phyloP scores from a whole-genome alignment of 148 eudicot species.

The Camellia sinensis region DNA sequence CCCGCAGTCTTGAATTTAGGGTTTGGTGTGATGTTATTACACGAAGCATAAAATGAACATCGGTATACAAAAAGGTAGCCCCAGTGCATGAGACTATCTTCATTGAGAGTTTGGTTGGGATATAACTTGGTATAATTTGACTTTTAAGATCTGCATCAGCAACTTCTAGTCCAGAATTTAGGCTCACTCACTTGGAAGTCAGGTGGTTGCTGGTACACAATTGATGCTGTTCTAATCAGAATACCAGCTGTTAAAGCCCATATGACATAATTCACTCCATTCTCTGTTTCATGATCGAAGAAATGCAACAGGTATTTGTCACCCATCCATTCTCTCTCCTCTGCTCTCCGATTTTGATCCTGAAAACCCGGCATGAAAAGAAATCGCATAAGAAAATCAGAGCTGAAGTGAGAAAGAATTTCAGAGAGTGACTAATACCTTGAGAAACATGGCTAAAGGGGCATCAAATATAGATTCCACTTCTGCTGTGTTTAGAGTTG shows the following conservation, averaged over 20 bases:
- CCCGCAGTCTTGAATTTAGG: background rate
- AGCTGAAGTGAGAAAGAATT: background rate
- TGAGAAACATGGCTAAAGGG: conserved; percentile 64
- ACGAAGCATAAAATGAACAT: background rate
- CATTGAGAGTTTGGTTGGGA: background rate
- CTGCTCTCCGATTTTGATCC: conserved; percentile 70
- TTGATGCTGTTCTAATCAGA: conserved; percentile 63
- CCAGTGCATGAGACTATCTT: background rate
- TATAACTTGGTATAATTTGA: background rate
- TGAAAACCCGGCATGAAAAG: conserved; percentile 15
- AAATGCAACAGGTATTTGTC: conserved; percentile 59
- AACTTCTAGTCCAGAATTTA: conserved; percentile 40
- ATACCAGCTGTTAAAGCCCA: conserved; percentile 87
- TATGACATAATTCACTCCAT: conserved; percentile 36
- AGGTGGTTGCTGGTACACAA: conserved; percentile 57
- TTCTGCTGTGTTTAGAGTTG: conserved; percentile 59
- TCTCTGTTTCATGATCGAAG: conserved; percentile 54
- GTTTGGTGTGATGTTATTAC: background rate
- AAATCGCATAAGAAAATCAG: background rate
- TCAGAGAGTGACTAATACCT: conserved; percentile 18
- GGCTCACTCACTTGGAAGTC: conserved; percentile 55
- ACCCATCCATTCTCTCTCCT: conserved; percentile 73
- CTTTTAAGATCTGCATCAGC: background rate
- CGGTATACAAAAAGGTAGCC: no score
- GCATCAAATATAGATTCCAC: conserved; percentile 75